Evolutionary conservation across 108 stramenopile genomes (phyloP), one percentile per base, ranked within the genome.

Genomic region (Skeletonema grethae): DNA sequence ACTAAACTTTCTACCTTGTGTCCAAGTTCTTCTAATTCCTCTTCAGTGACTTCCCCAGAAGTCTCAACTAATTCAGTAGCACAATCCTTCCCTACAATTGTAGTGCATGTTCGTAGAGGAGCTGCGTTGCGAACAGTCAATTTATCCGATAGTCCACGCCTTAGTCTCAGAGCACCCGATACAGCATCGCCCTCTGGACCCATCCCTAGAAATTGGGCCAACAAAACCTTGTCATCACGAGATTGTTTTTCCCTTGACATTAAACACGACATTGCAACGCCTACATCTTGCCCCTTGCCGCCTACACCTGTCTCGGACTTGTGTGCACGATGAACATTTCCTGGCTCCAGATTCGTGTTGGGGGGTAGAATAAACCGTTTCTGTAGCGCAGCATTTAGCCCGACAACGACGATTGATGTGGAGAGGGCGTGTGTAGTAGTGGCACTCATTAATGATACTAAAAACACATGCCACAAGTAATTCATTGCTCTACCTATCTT

Each of bases 221-320:
- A 25, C 35, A 79, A 11, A 7, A 79, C 69, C 53, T 57, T 68
- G 22, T 67, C 67, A 36, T 67, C 18, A 0, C 36, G 13, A 3
- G 8, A 12, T 67, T 68, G 30, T 50, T 67, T 24, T 36, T 36
- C 48, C 68, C 41, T 29, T 39, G 66, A 57, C 61, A 69, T 36
- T 13, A 91, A 59, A 48, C 91, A 92, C 25, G 77, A 70, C 61
- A 95, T 30, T 9, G 91, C 82, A 43, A 93, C 86, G 36, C 87
- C 94, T 7, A 91, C 94, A 74, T 93, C 94, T 72, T 95, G 94
- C 0, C 91, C 94, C 63, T 95, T 95, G 29, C 94, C 94, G 5
- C 94, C 94, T 1, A 95, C 82, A 7, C 94, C 94, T 5, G 76
- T 76, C 41, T 89, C 85, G 9, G 84, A 74, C 5, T 57, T 29